Base-by-base conservation (phyloP, 495 filamentous ascomycete species). In the Xylaria scruposa region DNA sequence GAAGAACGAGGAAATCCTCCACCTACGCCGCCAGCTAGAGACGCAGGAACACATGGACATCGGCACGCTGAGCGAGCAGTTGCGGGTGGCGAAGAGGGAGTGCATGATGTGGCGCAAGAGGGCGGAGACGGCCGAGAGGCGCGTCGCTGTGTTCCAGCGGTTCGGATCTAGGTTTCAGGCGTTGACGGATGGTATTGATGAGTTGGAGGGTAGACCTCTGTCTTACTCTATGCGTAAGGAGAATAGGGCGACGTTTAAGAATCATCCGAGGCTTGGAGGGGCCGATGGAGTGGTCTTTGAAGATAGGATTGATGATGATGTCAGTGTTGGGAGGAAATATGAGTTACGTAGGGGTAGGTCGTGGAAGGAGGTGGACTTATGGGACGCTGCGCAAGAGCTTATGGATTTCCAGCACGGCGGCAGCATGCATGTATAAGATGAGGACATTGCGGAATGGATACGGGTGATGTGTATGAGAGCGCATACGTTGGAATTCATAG, bases 91-190 rank as follows among this genome's bases (percentile, higher is more conserved):
- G n/a, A 82, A 81, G 64, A 78, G 78, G 31, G 85, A 88, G 59
- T 74, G 80, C 51, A 70, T 76, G 40, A 76, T 78, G 63, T 90
- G 88, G 88, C 82, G 81, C 64, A 78, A 76, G 33, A 78, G 85
- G 62, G 88, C 88, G 1, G 82, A 87, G 75, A 73, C 77, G 15
- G 86, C 87, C 0, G 87, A 90, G 80, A 82, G 78, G 73, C 78
- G 81, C 31, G 75, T 88, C 0, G 70, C 75, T 12, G 73, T 81
- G 6, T 80, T 86, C 58, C 77, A 84, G 72, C 71, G 73, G 49
- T 72, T 80, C 24, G 73, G 73, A 40, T 76, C 70, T 15, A 61
- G 42, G 60, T 53, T 82, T 12, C 73, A 75, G 40, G 77, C 74
- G 42, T 44, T 78, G 38, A 72, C 70, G 40, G 76, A 73, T 26